A percentile compares a stretch with the other conserved stretches of the same genome.
These are phyloP conservation scores for Talaromyces wortmannii DNA, from an alignment of 495 filamentous ascomycete genomes.

Conservation along the genomic window DNA sequence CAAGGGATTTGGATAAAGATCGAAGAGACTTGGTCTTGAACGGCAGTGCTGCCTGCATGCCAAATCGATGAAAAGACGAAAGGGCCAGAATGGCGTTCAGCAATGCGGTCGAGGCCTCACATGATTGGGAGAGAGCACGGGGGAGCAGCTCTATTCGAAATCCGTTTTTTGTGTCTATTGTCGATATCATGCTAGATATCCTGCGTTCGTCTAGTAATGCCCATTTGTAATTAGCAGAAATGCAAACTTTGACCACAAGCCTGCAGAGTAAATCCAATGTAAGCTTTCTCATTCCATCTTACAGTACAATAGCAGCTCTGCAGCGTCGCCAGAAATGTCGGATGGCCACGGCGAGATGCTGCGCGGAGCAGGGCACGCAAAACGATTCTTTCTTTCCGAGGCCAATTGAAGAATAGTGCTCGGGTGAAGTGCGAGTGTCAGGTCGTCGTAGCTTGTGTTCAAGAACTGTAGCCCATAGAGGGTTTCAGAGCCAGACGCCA, in stretches of 20 bases:
- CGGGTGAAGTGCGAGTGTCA: background rate
- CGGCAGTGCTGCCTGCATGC: background rate
- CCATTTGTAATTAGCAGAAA: background rate
- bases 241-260: background rate
- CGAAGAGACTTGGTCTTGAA: background rate
- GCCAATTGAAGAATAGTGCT: background rate
- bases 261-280: background rate
- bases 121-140: background rate
- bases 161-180: background rate
- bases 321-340: background rate
- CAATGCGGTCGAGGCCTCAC: background rate
- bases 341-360: background rate
- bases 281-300: background rate
- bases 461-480: background rate
- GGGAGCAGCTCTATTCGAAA: background rate
- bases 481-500: background rate
- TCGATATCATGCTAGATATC: constrained; percentile 3
- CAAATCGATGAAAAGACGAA: background rate
- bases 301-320: background rate
- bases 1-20: background rate
- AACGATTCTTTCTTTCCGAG: background rate
- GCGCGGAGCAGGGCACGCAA: background rate
- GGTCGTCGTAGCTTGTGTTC: background rate
- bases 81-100: constrained; percentile 1
- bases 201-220: background rate